Conservation (phyloP, 176 grass and related monocot genomes). For the Tuctoria greenei region DNA sequence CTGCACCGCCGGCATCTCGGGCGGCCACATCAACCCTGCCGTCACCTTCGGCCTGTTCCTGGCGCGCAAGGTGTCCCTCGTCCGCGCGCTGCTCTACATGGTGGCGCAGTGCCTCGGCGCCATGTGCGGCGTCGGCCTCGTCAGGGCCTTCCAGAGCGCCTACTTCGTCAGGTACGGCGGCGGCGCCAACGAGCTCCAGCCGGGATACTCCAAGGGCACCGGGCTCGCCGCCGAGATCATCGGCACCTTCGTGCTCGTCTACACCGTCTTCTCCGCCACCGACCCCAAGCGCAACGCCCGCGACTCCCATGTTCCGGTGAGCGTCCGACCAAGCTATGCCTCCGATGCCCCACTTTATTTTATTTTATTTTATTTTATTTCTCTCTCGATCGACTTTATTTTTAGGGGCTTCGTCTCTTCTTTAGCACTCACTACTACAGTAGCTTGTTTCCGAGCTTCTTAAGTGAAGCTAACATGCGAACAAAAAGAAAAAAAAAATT, state of each 20-base stretch:
- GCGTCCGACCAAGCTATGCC: slow-evolving; percentile 15
- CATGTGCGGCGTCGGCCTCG: slow-evolving; percentile 82
- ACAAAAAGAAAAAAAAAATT: slow-evolving; percentile 17
- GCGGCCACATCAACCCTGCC: slow-evolving; percentile 94
- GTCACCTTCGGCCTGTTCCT: slow-evolving; percentile 88
- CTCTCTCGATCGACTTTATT: accelerated
- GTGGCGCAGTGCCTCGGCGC: slow-evolving; percentile 90
- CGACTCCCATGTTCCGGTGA: slow-evolving; percentile 95
- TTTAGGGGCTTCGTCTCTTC: neutral
- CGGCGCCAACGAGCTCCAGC: slow-evolving; percentile 66
- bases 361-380: no score
- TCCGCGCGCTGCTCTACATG: slow-evolving; percentile 86
- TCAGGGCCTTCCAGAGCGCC: slow-evolving; percentile 87
- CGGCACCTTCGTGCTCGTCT: slow-evolving; percentile 95
- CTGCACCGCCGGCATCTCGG: slow-evolving; percentile 97
- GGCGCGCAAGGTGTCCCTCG: slow-evolving; percentile 80
- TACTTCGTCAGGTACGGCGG: slow-evolving; percentile 72
- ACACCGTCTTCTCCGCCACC: slow-evolving; percentile 99
- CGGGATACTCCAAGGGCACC: slow-evolving; percentile 80
- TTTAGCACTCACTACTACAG: neutral
- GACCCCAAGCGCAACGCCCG: slow-evolving; percentile 98
- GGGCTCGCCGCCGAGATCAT: slow-evolving; percentile 95
- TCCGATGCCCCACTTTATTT: no score
- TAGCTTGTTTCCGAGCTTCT: neutral
- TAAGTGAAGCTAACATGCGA: slow-evolving; percentile 18